These are phyloP conservation scores for Exophiala spinifera DNA, from an alignment of 2,329 filamentous ascomycete species.

Conservation along the genomic window DNA sequence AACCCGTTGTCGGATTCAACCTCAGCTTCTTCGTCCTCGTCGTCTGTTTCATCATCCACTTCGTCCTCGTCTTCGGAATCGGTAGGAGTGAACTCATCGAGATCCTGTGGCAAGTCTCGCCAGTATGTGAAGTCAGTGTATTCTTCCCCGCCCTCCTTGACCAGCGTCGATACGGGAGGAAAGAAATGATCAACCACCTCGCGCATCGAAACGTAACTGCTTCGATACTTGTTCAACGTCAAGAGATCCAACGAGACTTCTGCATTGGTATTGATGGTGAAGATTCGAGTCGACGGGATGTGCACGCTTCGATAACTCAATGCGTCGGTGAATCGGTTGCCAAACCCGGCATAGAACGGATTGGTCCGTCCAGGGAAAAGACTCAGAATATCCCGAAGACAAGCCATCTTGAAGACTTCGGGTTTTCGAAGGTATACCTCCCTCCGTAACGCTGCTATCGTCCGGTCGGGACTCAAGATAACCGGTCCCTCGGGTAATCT, in stretches of 20 bases:
- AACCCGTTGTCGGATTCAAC: constrained; percentile 44
- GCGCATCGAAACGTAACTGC: constrained; percentile 94
- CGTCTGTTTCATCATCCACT: constrained; percentile 50
- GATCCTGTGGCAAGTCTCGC: constrained; percentile 77
- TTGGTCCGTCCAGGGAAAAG: constrained; percentile 74
- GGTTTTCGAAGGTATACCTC: constrained; percentile 95
- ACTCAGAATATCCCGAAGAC: constrained; percentile 85
- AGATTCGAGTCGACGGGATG: constrained; percentile 89
- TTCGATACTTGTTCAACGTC: constrained; percentile 89
- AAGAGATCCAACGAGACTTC: constrained; percentile 90
- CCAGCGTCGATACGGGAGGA: constrained; percentile 80
- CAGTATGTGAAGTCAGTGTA: constrained; percentile 98
- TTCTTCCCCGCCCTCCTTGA: constrained; percentile 86
- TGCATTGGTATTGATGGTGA: constrained; percentile 97
- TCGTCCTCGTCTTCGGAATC: constrained; percentile 58
- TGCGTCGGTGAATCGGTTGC: constrained; percentile 93
- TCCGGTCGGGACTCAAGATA: constrained; percentile 91
- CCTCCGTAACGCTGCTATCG: constrained; percentile 84
- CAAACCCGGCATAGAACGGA: constrained; percentile 95
- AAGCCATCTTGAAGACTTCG: constrained; percentile 99
- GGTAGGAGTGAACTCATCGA: constrained; percentile 85
- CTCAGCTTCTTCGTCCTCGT: constrained; percentile 42
- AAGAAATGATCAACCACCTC: constrained; percentile 99
- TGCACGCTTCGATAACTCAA: constrained; percentile 94
- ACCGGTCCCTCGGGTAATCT: constrained; percentile 84